Evolutionary conservation across 208 protist genomes (phyloP).

Genomic region (Phytomonas serpens): DNA sequence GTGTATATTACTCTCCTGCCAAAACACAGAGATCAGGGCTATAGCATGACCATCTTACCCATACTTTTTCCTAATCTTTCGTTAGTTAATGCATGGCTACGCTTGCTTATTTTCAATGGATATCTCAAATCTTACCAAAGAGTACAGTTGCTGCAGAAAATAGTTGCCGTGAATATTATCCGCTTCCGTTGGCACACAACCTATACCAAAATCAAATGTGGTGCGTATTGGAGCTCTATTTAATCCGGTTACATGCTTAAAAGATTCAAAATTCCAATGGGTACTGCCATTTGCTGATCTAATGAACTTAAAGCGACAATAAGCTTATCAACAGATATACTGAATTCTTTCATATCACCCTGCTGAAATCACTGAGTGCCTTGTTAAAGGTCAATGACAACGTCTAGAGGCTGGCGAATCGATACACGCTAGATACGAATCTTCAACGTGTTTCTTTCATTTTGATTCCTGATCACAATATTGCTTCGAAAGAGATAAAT

Average conservation of each 20-base stretch:
- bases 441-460: conserved; percentile 31
- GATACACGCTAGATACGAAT: conserved; percentile 54
- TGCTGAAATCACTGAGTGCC: conserved; percentile 1
- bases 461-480: conserved; percentile 55
- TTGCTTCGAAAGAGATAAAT: conserved; percentile 43
- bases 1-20: background rate
- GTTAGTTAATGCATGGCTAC: background rate
- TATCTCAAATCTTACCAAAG: background rate
- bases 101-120: background rate
- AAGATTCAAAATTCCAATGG: background rate
- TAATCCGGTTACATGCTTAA: background rate
- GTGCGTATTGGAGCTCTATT: background rate
- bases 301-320: background rate
- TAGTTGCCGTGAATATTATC: background rate
- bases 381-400: conserved; percentile 43
- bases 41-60: background rate
- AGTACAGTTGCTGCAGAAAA: background rate
- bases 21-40: background rate
- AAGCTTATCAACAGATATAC: background rate
- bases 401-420: conserved; percentile 51
- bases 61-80: background rate
- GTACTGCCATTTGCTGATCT: background rate
- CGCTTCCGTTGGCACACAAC: background rate
- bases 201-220: background rate
- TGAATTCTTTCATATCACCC: background rate